A percentile compares a stretch with the other conserved stretches of the same genome.
phyloP scores from a whole-genome alignment of 1,284 basidiomycete species.

The Paramarasmius palmivorus region DNA sequence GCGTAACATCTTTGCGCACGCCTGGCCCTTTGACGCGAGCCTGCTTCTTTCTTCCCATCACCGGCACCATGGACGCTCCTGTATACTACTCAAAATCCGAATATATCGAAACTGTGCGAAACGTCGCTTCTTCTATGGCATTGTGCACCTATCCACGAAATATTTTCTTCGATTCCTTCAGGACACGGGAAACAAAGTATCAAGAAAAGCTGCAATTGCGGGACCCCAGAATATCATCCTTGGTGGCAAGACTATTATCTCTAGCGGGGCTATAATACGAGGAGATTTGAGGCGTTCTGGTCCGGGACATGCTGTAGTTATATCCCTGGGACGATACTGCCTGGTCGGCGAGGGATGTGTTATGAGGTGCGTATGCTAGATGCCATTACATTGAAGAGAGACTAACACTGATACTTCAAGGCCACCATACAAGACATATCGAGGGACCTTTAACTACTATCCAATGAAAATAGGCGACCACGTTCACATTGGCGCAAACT shows the following conservation, averaged over 20 bases:
- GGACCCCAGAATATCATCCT: slow-evolving; percentile 97
- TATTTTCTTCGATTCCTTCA: slow-evolving; percentile 25
- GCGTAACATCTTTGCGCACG: slow-evolving; percentile 7
- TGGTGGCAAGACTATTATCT: slow-evolving; percentile 96
- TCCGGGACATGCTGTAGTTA: slow-evolving; percentile 88
- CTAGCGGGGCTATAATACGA: slow-evolving; percentile 83
- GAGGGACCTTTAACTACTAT: slow-evolving; percentile 95
- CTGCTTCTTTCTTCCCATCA: background rate
- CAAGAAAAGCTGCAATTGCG: slow-evolving; percentile 88
- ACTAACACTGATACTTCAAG: slow-evolving; percentile 32
- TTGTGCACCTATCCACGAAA: slow-evolving; percentile 30
- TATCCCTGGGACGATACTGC: slow-evolving; percentile 92
- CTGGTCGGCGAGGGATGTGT: slow-evolving; percentile 87
- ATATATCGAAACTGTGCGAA: slow-evolving; percentile 77
- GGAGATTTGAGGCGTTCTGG: slow-evolving; percentile 86
- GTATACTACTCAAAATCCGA: slow-evolving; percentile 76
- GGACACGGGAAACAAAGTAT: slow-evolving; percentile 92
- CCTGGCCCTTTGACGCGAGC: no score
- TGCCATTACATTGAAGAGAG: background rate
- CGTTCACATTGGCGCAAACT: slow-evolving; percentile 88
- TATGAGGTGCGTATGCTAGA: slow-evolving; percentile 62
- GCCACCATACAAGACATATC: slow-evolving; percentile 87
- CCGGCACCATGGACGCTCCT: slow-evolving; percentile 56
- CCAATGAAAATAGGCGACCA: slow-evolving; percentile 97
- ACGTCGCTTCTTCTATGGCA: slow-evolving; percentile 1